Evolutionary conservation across 495 filamentous ascomycete genomes (phyloP).

Genomic region (Geoglossum glabrum): DNA sequence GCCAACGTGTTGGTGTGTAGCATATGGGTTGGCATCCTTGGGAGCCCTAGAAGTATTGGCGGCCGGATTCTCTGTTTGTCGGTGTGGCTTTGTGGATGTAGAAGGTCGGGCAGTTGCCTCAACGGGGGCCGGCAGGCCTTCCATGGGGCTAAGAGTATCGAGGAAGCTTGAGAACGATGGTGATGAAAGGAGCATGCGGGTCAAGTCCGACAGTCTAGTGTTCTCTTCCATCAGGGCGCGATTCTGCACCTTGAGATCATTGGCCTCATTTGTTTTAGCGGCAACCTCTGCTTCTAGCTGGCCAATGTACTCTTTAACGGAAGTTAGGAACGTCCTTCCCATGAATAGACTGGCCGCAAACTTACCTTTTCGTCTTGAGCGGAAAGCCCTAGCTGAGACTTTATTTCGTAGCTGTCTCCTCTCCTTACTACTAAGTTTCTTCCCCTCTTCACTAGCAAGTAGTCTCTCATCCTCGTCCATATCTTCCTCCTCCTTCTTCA

Average conservation of each 20-base stretch:
- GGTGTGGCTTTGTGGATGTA: conserved; percentile 8
- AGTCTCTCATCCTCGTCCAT: conserved; percentile 97
- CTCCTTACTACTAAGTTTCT: conserved; percentile 90
- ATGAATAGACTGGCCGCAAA: background rate
- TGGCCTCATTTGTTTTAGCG: conserved; percentile 45
- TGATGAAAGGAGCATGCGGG: conserved; percentile 66
- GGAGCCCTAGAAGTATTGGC: conserved; percentile 21
- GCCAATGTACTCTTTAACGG: conserved; percentile 61
- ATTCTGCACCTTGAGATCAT: conserved; percentile 54
- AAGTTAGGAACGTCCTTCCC: background rate
- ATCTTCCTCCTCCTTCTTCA: conserved; percentile 80
- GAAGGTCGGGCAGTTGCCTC: conserved; percentile 5
- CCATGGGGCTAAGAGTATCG: conserved; percentile 40
- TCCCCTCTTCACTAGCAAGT: conserved; percentile 85
- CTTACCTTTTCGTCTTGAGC: conserved; percentile 87
- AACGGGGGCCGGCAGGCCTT: conserved; percentile 20
- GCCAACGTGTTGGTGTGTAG: conserved; percentile 29
- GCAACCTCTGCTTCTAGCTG: conserved; percentile 80
- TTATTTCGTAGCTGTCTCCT: conserved; percentile 91
- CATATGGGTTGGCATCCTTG: conserved; percentile 45
- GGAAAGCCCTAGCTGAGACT: conserved; percentile 91
- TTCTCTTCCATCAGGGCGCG: conserved; percentile 59
- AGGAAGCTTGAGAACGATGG: conserved; percentile 71
- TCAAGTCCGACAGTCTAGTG: conserved; percentile 52
- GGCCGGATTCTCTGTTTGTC: conserved; percentile 19